Conservation (phyloP, 139 green algal genomes). For the Medakamo hakoo region DNA sequence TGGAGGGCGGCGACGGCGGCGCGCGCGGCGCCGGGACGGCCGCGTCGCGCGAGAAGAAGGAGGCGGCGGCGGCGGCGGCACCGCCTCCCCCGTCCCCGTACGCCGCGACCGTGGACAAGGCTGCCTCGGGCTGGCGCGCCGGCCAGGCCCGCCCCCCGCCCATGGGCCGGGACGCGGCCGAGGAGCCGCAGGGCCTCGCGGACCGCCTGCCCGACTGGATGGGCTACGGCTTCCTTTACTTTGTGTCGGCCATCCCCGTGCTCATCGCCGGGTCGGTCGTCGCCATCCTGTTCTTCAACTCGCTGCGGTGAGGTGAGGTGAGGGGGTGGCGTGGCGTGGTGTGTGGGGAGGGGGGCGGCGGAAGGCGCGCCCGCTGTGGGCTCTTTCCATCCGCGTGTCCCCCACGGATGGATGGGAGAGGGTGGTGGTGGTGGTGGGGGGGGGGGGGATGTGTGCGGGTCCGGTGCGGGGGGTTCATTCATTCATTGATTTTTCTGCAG, state of each 20-base stretch:
- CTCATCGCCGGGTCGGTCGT: constrained; percentile 55
- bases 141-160: constrained; percentile 13
- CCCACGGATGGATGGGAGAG: too few species aligned
- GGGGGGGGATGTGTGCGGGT: too few species aligned
- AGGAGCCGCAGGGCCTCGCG: constrained; percentile 39
- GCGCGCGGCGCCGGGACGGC: constrained; percentile 9
- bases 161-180: constrained; percentile 37
- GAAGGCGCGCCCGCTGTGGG: too few species aligned
- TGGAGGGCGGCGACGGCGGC: constrained; percentile 5
- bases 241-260: constrained; percentile 51
- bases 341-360: too few species aligned
- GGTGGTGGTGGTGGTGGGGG: too few species aligned
- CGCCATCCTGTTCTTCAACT: constrained; percentile 68
- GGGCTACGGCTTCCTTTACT: constrained; percentile 65
- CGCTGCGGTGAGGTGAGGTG: constrained; percentile 32
- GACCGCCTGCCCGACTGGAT: constrained; percentile 71
- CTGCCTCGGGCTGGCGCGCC: constrained; percentile 9
- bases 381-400: too few species aligned
- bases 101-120: not conserved
- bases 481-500: too few species aligned
- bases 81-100: not conserved
- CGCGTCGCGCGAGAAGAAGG: constrained; percentile 10
- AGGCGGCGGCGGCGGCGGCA: too few species aligned
- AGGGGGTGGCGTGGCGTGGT: too few species aligned
- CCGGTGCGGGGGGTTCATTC: too few species aligned